Base-by-base conservation (phyloP, 257 asterid genomes). In the Scutellaria minor region DNA sequence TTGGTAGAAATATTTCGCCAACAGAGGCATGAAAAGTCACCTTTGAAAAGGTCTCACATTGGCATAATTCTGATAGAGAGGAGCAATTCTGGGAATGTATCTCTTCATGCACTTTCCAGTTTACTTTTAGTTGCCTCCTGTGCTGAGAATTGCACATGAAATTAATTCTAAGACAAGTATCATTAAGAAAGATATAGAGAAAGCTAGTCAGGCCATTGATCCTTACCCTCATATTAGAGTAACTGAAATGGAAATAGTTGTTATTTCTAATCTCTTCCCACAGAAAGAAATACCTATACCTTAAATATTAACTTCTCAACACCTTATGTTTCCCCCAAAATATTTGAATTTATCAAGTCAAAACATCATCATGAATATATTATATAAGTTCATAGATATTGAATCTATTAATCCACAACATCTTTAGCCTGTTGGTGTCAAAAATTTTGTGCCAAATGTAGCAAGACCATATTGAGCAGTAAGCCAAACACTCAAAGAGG, bases 1-100 rank as follows among this genome's bases (percentile, higher is more conserved):
- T 81, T 27, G 91, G 96, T 74, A 87, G 58, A 81, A 85, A 87
- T 73, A 89, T 76, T 78, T 89, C 96, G 66, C 93, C 93, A 44
- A 89, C 75, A 42, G 87, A 89, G 61, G 93, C 96, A 78, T 76
- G 80, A 62, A 87, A 84, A 48, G 73, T 72, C 37, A 85, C 81
- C 77, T 81, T 80, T 58, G 78, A 77, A 46, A 83, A 77, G 79
- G 77, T 64, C 68, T 81, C 79, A 55, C 81, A 82, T 35, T 73
- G 61, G 39, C 74, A 64, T 47, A 86, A 68, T 65, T 84, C 88
- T 22, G 83, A 75, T 11, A 90, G 85, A 52, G 92, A 83, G 59
- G 83, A 65, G 68, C 84, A 84, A 63, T 82, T 83, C 70, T 76
- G 85, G 50, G 85, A 61, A 75, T 47, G 75, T 12, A 79, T 74